A percentile compares a stretch with the other conserved stretches of the same genome.
phyloP scores from a whole-genome alignment of 345 rosid genomes.

The Boechera divaricarpa region DNA sequence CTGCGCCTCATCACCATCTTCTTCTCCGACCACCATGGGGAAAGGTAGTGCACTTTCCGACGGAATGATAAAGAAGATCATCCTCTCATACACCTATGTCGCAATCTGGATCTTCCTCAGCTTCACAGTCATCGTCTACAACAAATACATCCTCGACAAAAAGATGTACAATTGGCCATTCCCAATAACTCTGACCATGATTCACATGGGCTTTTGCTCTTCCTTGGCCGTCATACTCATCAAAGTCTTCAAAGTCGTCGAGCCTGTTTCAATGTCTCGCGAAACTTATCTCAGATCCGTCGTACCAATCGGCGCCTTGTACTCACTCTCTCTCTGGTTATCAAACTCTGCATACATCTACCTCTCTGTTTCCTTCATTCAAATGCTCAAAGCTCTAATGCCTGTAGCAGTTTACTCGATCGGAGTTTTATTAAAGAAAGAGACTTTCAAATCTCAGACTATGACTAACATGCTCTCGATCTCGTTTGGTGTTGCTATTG shows the following conservation, averaged over 20 bases:
- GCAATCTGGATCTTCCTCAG: conserved; percentile 97
- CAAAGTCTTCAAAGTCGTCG: conserved; percentile 89
- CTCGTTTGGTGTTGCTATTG: conserved; percentile 60
- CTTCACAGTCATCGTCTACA: conserved; percentile 97
- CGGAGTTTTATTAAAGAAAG: conserved; percentile 72
- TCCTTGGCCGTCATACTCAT: conserved; percentile 78
- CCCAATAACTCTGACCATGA: conserved; percentile 96
- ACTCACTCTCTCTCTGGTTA: conserved; percentile 89
- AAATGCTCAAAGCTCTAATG: conserved; percentile 97
- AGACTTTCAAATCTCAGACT: conserved; percentile 65
- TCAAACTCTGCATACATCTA: conserved; percentile 96
- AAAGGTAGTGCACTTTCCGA: conserved; percentile 83
- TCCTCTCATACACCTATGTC: conserved; percentile 90
- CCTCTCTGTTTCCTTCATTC: conserved; percentile 92
- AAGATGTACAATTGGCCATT: conserved; percentile 98
- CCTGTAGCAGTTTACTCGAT: conserved; percentile 96
- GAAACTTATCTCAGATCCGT: conserved; percentile 85
- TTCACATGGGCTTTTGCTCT: conserved; percentile 95
- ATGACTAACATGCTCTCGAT: conserved; percentile 93
- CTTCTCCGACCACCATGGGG: conserved; percentile 57
- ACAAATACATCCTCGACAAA: conserved; percentile 97
- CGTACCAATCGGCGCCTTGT: conserved; percentile 90
- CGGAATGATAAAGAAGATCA: conserved; percentile 77
- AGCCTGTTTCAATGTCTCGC: conserved; percentile 89
- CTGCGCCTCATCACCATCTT: conserved; percentile 26